Conservation (phyloP, 164 flowering plant species). For the Aristolochia californica region DNA sequence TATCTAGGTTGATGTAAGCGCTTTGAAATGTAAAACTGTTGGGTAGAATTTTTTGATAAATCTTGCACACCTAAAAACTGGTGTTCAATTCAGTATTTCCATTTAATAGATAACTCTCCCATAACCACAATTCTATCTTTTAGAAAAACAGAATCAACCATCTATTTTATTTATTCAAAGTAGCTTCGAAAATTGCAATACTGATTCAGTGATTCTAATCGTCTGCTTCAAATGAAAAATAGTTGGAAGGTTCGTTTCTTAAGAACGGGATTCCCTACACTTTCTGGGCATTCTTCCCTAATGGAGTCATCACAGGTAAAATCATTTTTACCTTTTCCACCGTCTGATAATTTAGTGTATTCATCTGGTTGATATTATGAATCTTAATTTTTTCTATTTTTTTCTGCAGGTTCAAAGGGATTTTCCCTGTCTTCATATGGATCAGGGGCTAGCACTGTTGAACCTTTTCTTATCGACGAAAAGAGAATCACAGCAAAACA, state of each 20-base stretch:
- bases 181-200: too few species aligned
- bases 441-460: slow-evolving; percentile 63
- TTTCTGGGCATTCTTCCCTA: slow-evolving; percentile 86
- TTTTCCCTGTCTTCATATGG: slow-evolving; percentile 74
- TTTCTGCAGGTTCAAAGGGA: slow-evolving; percentile 65
- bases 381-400: not conserved
- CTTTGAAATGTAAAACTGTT: too few species aligned
- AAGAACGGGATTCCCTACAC: slow-evolving; percentile 44
- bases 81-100: too few species aligned
- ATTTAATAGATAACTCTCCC: too few species aligned
- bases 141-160: too few species aligned
- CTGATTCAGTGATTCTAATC: not conserved
- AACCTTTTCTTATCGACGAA: slow-evolving; percentile 82
- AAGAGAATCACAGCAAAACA: slow-evolving; percentile 64
- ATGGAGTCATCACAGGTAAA: slow-evolving; percentile 61
- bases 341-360: too few species aligned
- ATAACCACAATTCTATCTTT: too few species aligned
- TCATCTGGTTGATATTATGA: not conserved
- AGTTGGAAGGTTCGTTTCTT: slow-evolving; percentile 77
- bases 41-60: too few species aligned
- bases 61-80: too few species aligned
- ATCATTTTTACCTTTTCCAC: too few species aligned
- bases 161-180: too few species aligned
- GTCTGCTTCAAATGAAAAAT: slow-evolving; percentile 3
- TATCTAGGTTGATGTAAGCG: too few species aligned